Percentiles rank a stretch among this genome's conserved stretches.
These are phyloP conservation scores for Cruciata laevipes DNA, from an alignment of 257 asterid species.

Conservation along the genomic window DNA sequence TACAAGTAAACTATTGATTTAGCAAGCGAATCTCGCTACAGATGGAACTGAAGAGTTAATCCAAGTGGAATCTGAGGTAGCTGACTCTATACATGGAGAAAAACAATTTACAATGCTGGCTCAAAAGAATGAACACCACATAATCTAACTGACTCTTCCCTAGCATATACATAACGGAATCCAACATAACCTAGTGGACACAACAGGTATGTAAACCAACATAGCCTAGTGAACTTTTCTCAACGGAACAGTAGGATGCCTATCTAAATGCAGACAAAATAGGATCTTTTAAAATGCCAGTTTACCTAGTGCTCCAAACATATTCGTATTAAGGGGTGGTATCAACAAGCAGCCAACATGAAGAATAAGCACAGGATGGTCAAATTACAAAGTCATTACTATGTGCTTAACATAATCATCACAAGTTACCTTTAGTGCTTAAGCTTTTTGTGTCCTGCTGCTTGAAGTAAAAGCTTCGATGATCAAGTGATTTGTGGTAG, in stretches of 20 bases:
- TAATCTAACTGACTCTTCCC: too few relatives aligned
- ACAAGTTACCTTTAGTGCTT: slow-evolving; percentile 77
- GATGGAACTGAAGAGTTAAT: background rate
- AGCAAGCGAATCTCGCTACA: background rate
- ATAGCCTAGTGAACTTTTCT: background rate
- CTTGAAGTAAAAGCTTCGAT: slow-evolving; percentile 91
- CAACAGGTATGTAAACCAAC: background rate
- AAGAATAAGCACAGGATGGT: slow-evolving; percentile 5
- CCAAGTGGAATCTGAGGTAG: background rate
- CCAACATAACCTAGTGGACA: background rate
- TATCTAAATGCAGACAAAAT: background rate
- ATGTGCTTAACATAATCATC: slow-evolving; percentile 16
- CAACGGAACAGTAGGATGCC: background rate
- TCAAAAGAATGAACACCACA: background rate
- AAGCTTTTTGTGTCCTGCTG: slow-evolving; percentile 93
- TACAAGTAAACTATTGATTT: background rate
- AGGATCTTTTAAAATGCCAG: background rate
- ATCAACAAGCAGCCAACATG: background rate
- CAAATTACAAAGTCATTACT: slow-evolving; percentile 17
- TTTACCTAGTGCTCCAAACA: background rate
- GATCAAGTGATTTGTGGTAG: slow-evolving; percentile 94
- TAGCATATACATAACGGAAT: too few relatives aligned
- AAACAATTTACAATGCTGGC: too few relatives aligned
- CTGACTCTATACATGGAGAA: background rate
- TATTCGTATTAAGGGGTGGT: background rate